Conservation (phyloP, 805 yeast genomes). For the Yarrowia hollandica region DNA sequence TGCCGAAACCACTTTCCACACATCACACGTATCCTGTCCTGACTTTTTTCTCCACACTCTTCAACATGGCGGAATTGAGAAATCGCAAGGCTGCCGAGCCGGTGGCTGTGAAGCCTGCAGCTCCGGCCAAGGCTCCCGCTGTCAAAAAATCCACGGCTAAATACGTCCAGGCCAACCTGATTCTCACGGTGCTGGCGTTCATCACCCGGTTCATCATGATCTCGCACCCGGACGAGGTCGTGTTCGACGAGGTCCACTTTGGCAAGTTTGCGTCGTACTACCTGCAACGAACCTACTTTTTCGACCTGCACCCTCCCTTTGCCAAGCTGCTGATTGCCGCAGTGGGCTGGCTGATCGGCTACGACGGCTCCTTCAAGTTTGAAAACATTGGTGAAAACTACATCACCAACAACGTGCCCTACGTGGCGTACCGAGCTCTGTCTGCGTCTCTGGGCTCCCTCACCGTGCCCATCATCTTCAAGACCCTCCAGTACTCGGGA, state of each 20-base stretch:
- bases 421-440: slow-evolving; percentile 74
- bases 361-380: slow-evolving; percentile 88
- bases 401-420: slow-evolving; percentile 77
- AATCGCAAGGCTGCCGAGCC: neutral
- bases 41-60: neutral
- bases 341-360: slow-evolving; percentile 86
- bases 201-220: slow-evolving; percentile 73
- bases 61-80: slow-evolving; percentile 21
- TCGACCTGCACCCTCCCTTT: slow-evolving; percentile 97
- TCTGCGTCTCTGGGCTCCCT: slow-evolving; percentile 79
- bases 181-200: slow-evolving; percentile 67
- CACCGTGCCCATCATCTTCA: slow-evolving; percentile 80
- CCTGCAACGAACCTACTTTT: slow-evolving; percentile 85
- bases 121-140: neutral
- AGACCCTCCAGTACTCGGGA: slow-evolving; percentile 81
- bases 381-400: slow-evolving; percentile 86
- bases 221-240: slow-evolving; percentile 70
- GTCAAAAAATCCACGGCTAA: neutral
- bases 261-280: slow-evolving; percentile 55
- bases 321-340: slow-evolving; percentile 90
- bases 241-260: slow-evolving; percentile 60
- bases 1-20: too few relatives aligned
- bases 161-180: slow-evolving; percentile 19
- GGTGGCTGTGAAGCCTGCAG: neutral
- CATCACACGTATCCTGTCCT: too few relatives aligned